phyloP scores from a whole-genome alignment of 176 grass and related monocot genomes.

The Eleusine coracana region DNA sequence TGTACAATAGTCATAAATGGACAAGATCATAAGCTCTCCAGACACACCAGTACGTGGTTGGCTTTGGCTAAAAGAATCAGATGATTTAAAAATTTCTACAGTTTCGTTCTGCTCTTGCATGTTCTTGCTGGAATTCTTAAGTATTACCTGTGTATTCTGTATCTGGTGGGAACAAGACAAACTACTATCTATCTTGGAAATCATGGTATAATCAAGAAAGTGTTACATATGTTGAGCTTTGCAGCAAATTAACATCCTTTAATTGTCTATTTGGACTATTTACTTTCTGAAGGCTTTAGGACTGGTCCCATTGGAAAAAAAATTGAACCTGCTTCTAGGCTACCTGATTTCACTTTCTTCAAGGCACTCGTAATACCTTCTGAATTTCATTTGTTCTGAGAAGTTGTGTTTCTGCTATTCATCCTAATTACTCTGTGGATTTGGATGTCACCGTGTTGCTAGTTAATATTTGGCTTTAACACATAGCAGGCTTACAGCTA shows the following conservation, averaged over 20 bases:
- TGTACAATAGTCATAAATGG: not conserved
- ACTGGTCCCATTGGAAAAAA: not conserved
- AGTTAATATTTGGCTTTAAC: not conserved
- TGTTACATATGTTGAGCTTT: not conserved
- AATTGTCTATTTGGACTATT: not conserved
- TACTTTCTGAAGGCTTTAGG: not conserved
- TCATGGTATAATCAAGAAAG: conserved; percentile 2
- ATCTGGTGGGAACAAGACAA: not conserved
- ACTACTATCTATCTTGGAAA: not conserved
- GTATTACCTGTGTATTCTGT: not conserved
- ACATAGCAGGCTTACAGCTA: not conserved
- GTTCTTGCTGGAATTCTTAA: not conserved
- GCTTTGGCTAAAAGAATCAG: not conserved
- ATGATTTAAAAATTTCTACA: not conserved
- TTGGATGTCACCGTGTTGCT: not conserved
- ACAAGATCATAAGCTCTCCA: not conserved
- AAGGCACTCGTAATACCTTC: not conserved
- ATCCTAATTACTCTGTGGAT: conserved; percentile 7
- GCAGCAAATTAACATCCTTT: not conserved
- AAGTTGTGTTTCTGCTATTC: not conserved
- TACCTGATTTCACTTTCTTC: not conserved
- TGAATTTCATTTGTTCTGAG: not conserved
- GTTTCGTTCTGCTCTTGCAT: conserved; percentile 7
- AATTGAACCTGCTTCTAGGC: not conserved
- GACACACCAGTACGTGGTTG: not conserved